These are phyloP conservation scores for Cucumis variabilis DNA, from an alignment of 331 rosid species.

Conservation along the genomic window DNA sequence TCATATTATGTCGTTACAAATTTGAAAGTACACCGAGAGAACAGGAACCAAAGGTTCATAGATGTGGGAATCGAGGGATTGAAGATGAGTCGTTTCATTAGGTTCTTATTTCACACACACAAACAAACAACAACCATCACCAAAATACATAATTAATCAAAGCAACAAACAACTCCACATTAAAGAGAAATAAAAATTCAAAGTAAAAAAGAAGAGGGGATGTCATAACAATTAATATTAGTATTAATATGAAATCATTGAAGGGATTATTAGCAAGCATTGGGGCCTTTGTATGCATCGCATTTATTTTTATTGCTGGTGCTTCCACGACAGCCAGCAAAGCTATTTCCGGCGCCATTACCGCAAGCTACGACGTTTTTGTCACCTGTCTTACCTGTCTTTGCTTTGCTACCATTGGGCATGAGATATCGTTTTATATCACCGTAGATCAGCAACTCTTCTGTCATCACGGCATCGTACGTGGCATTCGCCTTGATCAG, in stretches of 20 bases:
- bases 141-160: too few species aligned
- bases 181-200: too few species aligned
- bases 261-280: not conserved
- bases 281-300: not conserved
- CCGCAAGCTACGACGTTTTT: not conserved
- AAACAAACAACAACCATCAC: not conserved
- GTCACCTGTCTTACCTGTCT: not conserved
- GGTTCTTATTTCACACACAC: not conserved
- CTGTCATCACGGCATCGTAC: not conserved
- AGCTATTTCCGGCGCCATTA: not conserved
- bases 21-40: too few species aligned
- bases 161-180: not conserved
- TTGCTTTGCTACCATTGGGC: fast-evolving
- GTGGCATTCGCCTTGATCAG: conserved; percentile 14
- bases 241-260: too few species aligned
- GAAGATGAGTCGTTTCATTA: not conserved
- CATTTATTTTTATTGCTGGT: not conserved
- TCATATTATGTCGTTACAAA: too few species aligned
- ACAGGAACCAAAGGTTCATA: too few species aligned
- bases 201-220: not conserved
- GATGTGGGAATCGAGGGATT: too few species aligned
- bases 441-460: not conserved
- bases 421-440: not conserved
- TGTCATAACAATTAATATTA: not conserved
- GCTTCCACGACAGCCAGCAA: not conserved